A percentile compares a stretch with the other conserved stretches of the same genome.
phyloP scores from a whole-genome alignment of 305 asterid species.

The Lippia alba region DNA sequence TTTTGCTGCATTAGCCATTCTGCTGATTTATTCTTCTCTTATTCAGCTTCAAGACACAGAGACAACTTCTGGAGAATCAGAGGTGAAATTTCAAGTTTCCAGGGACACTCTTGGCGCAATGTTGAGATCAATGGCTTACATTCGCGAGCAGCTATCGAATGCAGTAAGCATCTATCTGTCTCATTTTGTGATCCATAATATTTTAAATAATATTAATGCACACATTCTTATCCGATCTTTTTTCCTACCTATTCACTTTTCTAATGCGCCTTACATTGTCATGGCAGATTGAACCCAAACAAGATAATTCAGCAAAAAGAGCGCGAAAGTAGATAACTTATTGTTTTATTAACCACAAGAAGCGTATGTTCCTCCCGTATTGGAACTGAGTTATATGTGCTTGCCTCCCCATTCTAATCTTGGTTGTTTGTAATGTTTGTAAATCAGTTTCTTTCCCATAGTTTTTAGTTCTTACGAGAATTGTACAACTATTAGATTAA shows the following conservation, averaged over 20 bases:
- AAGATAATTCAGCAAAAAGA: slow-evolving; percentile 57
- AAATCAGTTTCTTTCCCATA: slow-evolving; percentile 27
- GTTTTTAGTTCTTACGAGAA: slow-evolving; percentile 15
- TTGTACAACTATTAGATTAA: slow-evolving; percentile 27
- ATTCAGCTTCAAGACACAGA: slow-evolving; percentile 85
- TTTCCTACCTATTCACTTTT: not conserved
- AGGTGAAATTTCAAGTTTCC: slow-evolving; percentile 88
- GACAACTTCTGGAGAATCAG: slow-evolving; percentile 73
- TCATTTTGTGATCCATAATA: slow-evolving; percentile 1
- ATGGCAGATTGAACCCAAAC: slow-evolving; percentile 68
- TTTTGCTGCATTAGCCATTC: slow-evolving; percentile 25
- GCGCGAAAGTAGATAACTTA: slow-evolving; percentile 54
- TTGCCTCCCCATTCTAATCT: slow-evolving; percentile 3
- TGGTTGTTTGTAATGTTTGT: slow-evolving; percentile 37
- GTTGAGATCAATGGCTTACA: slow-evolving; percentile 93
- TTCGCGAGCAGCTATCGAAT: slow-evolving; percentile 82
- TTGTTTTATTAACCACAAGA: slow-evolving; percentile 19
- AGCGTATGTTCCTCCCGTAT: too few species aligned
- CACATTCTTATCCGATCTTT: not conserved
- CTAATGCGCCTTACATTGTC: slow-evolving; percentile 28
- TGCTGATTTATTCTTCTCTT: slow-evolving; percentile 33
- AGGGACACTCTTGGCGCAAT: slow-evolving; percentile 86
- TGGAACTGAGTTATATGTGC: not conserved
- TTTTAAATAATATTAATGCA: not conserved
- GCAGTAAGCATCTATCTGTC: slow-evolving; percentile 49